Evolutionary conservation across 352 stramenopile species (phyloP), one percentile per base, ranked within the genome.

Genomic region (Globisporangium ultimum): DNA sequence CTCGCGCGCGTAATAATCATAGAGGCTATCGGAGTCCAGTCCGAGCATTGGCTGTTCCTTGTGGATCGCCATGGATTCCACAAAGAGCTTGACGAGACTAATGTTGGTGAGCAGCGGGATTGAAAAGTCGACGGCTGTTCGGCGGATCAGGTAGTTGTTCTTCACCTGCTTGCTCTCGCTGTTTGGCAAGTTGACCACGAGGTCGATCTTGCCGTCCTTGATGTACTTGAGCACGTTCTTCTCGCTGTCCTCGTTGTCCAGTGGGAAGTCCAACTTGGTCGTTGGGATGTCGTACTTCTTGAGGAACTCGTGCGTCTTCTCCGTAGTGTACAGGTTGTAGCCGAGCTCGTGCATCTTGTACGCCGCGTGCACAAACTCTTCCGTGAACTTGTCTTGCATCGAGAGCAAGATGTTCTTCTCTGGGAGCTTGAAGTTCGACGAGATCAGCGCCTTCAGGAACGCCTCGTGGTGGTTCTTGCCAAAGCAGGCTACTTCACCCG

Each of bases 401-500:
- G 91, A 98, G 49, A 99, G 67, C 55, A 99, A 72, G 67, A 98
- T 97, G 72, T 97, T 98, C 84, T 98, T 97, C 67, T 97, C 89
- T 11, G 95, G 95, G 55, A 98, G 75, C 72, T 98, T 96, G 64
- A 98, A 98, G 46, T 92, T 91, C 64, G 95, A 98, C 15, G 90
- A 97, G 48, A 98, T 80, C n/a, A 98, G 66, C 32, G 91, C 85
- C 60, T 87, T 84, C 47, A 88, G 61, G 69, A 87, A 88, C 24
- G 78, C 78, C 45, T 88, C 78, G 63, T 87, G 72, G 50, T 72
- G 70, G 67, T 84, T 80, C 74, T 87, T 90, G 63, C 93, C 94
- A 66, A 98, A 98, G 84, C 96, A 99, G 13, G 96, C 96, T 20
- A 99, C 97, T 69, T 99, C 97, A 54, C 97, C 97, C n/a, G 97